A percentile compares a stretch with the other conserved stretches of the same genome.
Evolutionary conservation across 2,329 filamentous ascomycete species (phyloP).

Genomic region (Lasiodiplodia gonubiensis): DNA sequence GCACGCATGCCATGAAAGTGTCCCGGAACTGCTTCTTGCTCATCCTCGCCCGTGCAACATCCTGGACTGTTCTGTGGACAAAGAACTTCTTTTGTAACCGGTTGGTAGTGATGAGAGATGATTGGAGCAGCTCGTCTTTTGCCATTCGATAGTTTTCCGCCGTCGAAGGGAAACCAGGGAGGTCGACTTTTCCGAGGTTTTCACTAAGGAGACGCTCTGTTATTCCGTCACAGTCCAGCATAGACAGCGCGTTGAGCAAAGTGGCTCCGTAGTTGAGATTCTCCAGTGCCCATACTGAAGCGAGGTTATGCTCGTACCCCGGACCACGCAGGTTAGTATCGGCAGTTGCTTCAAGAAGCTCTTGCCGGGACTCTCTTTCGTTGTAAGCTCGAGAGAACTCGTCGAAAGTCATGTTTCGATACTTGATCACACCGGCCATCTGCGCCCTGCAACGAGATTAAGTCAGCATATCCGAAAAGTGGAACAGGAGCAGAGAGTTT

Average conservation of each 20-base stretch:
- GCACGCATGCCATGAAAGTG: conserved; percentile 9
- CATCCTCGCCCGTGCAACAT: background rate
- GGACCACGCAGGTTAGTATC: background rate
- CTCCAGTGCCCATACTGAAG: conserved; percentile 31
- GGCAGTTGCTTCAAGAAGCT: background rate
- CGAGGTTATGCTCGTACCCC: conserved; percentile 15
- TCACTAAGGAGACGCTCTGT: conserved; percentile 26
- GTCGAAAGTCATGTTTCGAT: conserved; percentile 28
- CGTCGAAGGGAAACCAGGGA: conserved; percentile 21
- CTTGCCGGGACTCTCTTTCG: conserved; percentile 10
- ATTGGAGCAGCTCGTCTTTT: conserved; percentile 28
- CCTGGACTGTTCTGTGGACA: conserved; percentile 1
- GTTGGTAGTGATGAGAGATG: conserved; percentile 24
- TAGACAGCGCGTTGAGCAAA: conserved; percentile 30
- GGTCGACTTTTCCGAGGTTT: background rate
- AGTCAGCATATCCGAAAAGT: background rate
- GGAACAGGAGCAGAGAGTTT: background rate
- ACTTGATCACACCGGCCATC: conserved; percentile 33
- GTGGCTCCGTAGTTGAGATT: conserved; percentile 25
- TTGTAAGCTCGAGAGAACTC: conserved; percentile 30
- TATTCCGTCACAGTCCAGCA: conserved; percentile 32
- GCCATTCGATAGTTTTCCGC: conserved; percentile 21
- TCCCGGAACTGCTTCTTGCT: background rate
- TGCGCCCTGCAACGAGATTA: conserved; percentile 26
- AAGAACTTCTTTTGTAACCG: background rate